Base-by-base conservation (phyloP, 805 yeast genomes). In the Candida gorgasii region DNA sequence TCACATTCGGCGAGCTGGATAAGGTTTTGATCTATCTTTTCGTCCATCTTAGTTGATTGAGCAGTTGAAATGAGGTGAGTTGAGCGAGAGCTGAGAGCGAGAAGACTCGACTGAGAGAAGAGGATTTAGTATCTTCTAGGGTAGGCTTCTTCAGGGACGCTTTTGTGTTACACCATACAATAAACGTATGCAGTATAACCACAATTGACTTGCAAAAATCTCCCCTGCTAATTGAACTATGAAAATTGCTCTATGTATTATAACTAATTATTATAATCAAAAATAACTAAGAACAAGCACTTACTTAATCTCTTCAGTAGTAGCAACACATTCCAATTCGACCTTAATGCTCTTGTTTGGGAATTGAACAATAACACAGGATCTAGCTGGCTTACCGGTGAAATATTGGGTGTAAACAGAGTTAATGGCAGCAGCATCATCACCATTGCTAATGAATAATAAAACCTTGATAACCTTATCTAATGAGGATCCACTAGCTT, bases 1-100 rank as follows among this genome's bases (percentile, higher is more conserved):
- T 82, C 87, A 50, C 80, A 72, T 11, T 67, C 67, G 1, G 86
- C 83, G 28, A 84, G 61, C 16, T 68, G 70, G n/a, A 63, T 56
- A 40, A 70, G 57, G 30, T 57, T 52, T 28, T 50, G 43, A 45
- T 64, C 53, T 67, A 71, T 39, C 3, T 20, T 20, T 15, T 47
- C 48, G 11, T 22, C 38, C 50, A 47, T 47, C 4, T 27, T 35
- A 28, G 28, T 13, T 7, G 17, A 8, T 13, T 29, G n/a, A 11
- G 17, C 19, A 74, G n/a, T n/a, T n/a, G n/a, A n/a, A n/a, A n/a
- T n/a, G n/a, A n/a, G n/a, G n/a, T n/a, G n/a, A n/a, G n/a, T n/a
- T n/a, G n/a, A n/a, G n/a, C n/a, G n/a, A n/a, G n/a, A n/a, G n/a
- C n/a, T n/a, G n/a, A n/a, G n/a, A n/a, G n/a, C n/a, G n/a, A n/a